Conservation (phyloP, 208 protist species). For the Trypanosoma rangeli region DNA sequence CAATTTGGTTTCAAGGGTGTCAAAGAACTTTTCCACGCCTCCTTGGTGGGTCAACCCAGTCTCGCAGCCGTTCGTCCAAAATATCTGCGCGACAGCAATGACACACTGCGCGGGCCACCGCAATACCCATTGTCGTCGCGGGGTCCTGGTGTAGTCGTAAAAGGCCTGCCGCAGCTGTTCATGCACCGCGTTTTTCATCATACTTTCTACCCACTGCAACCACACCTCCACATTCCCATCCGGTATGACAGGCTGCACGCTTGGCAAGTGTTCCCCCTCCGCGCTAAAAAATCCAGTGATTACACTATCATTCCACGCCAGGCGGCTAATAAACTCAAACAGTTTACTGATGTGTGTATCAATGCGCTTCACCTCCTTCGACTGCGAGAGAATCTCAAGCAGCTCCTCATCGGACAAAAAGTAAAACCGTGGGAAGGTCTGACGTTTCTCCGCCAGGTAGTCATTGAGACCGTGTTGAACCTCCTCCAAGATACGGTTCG, state of each 20-base stretch:
- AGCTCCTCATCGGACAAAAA: constrained; percentile 94
- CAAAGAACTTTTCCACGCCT: constrained; percentile 60
- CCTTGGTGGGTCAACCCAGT: constrained; percentile 74
- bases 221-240: constrained; percentile 96
- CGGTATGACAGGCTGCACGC: constrained; percentile 79
- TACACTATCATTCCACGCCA: constrained; percentile 79
- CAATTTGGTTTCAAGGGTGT: constrained; percentile 76
- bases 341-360: constrained; percentile 95
- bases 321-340: constrained; percentile 92
- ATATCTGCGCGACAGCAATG: constrained; percentile 91
- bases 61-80: constrained; percentile 95
- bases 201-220: constrained; percentile 93
- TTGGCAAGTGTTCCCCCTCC: constrained; percentile 93
- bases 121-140: constrained; percentile 88
- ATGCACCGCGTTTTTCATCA: constrained; percentile 93
- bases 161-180: constrained; percentile 70
- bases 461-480: constrained; percentile 97
- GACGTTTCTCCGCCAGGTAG: constrained; percentile 96
- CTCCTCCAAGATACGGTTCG: constrained; percentile 94
- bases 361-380: constrained; percentile 94
- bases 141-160: constrained; percentile 60
- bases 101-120: constrained; percentile 92
- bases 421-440: constrained; percentile 94
- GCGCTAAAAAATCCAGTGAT: constrained; percentile 94
- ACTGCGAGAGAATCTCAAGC: constrained; percentile 96